These are phyloP conservation scores for Chamaenerion angustifolium DNA, from an alignment of 345 rosid species.

Conservation along the genomic window DNA sequence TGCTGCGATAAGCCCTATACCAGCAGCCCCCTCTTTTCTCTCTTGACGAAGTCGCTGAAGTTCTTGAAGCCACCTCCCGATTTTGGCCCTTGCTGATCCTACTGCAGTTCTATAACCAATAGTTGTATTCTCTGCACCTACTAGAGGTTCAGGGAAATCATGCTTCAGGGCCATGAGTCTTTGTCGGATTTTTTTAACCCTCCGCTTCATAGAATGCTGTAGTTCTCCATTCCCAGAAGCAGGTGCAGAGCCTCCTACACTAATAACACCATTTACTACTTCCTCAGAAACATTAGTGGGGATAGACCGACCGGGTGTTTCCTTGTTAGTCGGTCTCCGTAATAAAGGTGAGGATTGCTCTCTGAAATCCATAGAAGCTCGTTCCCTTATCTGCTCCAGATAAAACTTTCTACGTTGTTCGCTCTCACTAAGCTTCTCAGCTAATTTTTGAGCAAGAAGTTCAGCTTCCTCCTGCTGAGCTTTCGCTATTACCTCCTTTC, in stretches of 20 bases:
- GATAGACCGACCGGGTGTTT: constrained; percentile 38
- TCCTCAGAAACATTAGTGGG: constrained; percentile 34
- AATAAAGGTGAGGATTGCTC: constrained; percentile 64
- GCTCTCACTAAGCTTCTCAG: constrained; percentile 61
- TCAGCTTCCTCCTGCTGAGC: constrained; percentile 88
- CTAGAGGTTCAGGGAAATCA: constrained; percentile 38
- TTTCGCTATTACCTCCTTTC: constrained; percentile 62
- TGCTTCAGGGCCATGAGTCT: constrained; percentile 67
- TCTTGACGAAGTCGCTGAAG: constrained; percentile 71
- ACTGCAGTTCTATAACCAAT: constrained; percentile 54
- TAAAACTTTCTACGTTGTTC: constrained; percentile 63
- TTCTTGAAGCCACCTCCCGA: constrained; percentile 77
- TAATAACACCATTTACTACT: constrained; percentile 25
- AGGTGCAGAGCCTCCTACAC: constrained; percentile 19
- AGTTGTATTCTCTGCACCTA: constrained; percentile 36
- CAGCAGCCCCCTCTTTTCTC: constrained; percentile 66
- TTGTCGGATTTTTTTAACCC: constrained; percentile 56
- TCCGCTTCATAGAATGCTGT: constrained; percentile 49
- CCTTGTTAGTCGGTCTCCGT: constrained; percentile 41
- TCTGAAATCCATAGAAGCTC: constrained; percentile 75
- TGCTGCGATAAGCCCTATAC: constrained; percentile 48
- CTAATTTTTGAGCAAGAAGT: constrained; percentile 58
- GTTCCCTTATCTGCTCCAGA: constrained; percentile 69
- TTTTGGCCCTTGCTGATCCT: constrained; percentile 57
- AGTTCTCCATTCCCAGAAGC: constrained; percentile 24